These are phyloP conservation scores for Cenchrus purpureus DNA, from an alignment of 176 grass and related monocot species.

Conservation along the genomic window DNA sequence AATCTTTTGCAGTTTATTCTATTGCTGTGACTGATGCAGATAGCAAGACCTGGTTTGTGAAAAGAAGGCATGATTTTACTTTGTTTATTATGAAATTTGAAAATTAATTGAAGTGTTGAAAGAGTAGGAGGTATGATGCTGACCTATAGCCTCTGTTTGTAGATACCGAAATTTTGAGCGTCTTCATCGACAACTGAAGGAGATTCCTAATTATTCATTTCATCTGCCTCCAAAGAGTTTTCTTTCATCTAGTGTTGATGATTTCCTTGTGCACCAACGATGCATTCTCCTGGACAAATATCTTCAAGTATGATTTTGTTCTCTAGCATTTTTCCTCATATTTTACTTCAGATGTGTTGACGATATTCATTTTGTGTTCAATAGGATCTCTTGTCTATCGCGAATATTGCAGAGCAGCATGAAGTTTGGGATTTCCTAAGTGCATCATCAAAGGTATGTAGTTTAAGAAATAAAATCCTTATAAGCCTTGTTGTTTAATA, in stretches of 20 bases:
- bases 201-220: slow-evolving; percentile 97
- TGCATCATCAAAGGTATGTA: slow-evolving; percentile 78
- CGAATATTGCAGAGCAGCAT: slow-evolving; percentile 93
- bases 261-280: slow-evolving; percentile 95
- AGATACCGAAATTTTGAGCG: slow-evolving; percentile 99
- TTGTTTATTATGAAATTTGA: slow-evolving; percentile 4
- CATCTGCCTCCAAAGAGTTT: slow-evolving; percentile 97
- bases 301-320: slow-evolving; percentile 72
- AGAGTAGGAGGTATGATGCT: slow-evolving; percentile 30
- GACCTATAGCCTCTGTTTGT: slow-evolving; percentile 41
- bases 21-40: slow-evolving; percentile 87
- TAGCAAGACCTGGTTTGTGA: slow-evolving; percentile 97
- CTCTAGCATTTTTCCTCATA: slow-evolving; percentile 27
- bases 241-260: slow-evolving; percentile 96
- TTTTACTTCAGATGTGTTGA: slow-evolving; percentile 44
- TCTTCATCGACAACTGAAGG: slow-evolving; percentile 86
- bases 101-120: slow-evolving; percentile 41
- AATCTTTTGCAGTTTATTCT: slow-evolving; percentile 99
- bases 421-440: slow-evolving; percentile 99
- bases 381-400: slow-evolving; percentile 89
- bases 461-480: slow-evolving; percentile 7
- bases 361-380: slow-evolving; percentile 41
- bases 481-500: slow-evolving; percentile 32
- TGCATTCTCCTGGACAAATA: slow-evolving; percentile 98
- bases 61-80: slow-evolving; percentile 89